phyloP scores from a whole-genome alignment of 148 eudicot genomes.

The Camellia granthamiana region DNA sequence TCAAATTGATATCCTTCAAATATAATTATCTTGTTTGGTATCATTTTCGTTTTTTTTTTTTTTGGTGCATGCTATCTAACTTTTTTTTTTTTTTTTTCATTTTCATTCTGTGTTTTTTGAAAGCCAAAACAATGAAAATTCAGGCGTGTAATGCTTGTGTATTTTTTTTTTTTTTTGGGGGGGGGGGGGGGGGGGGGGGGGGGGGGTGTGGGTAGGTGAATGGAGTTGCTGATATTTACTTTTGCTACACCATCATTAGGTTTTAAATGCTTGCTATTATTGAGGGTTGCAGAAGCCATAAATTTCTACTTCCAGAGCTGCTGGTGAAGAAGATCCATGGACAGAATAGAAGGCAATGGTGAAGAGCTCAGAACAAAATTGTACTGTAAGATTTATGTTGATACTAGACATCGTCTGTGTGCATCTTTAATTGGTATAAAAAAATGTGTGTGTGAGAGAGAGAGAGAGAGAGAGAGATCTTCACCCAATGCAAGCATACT shows the following conservation, averaged over 20 bases:
- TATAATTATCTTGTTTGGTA: neutral
- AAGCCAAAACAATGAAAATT: too few relatives aligned
- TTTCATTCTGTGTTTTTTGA: too few relatives aligned
- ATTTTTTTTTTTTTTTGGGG: neutral
- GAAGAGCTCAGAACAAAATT: neutral
- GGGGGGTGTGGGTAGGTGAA: too few relatives aligned
- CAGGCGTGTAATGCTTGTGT: too few relatives aligned
- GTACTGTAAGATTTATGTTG: neutral
- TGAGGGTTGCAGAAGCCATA: constrained; percentile 7
- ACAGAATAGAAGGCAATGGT: neutral
- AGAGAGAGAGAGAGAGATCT: neutral
- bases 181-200: too few relatives aligned
- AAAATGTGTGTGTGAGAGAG: neutral
- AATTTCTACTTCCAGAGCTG: neutral
- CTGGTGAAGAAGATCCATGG: constrained; percentile 7
- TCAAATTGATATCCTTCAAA: neutral
- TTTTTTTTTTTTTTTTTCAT: too few relatives aligned
- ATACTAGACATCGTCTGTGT: neutral
- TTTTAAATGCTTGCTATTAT: neutral
- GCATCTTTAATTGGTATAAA: too few relatives aligned
- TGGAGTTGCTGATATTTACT: constrained; percentile 5
- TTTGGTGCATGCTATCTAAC: too few relatives aligned
- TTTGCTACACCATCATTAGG: neutral
- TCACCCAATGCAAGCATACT: too few relatives aligned
- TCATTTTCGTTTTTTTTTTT: too few relatives aligned